Base-by-base conservation (phyloP, 768 basidiomycete genomes). In the Nidularia pulvinata region DNA sequence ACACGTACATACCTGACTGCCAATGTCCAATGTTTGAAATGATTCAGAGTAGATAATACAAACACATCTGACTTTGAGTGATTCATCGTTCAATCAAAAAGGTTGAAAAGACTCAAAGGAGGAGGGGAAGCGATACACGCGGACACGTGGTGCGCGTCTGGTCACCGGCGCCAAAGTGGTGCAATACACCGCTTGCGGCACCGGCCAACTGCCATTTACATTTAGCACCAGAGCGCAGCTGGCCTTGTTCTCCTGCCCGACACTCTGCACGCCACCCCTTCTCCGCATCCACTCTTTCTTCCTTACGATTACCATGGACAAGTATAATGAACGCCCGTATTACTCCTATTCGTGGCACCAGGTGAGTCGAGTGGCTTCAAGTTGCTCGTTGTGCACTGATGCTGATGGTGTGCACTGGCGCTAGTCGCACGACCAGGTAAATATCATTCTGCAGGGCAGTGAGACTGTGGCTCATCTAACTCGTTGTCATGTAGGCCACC, bases 341-440 rank as follows among this genome's bases (percentile, higher is more conserved):
- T 77, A 73, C 51, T 73, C 78, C 1, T 93, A 93, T 61, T 90
- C 91, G 58, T 93, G 91, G 91, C 91, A 93, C 69, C 91, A 93
- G 83, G 91, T 91, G 62, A 57, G 80, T 33, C 50, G 6, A 6
- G 44, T 54, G 14, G 49, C 5, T 33, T 44, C 48, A 50, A 49
- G 49, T 53, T 53, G 32, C 54, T 50, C 25, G 16, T 51, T 50
- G 13, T 16, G 13, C 16, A 4, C 39, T 11, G 10, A 33, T 43
- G 3, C 7, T 25, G n/a, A 11, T 9, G 14, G 34, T 25, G 25
- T 25, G 25, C 25, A 25, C 25, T 25, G 25, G 25, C 25, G 25
- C 55, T 58, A 93, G 91, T 91, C 91, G 57, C 91, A 93, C 80
- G 91, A 93, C 79, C 91, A 93, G 84, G 91, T 86, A 75, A 57